Evolutionary conservation across 495 filamentous ascomycete species (phyloP).

Genomic region (Penicillium diatomitis): DNA sequence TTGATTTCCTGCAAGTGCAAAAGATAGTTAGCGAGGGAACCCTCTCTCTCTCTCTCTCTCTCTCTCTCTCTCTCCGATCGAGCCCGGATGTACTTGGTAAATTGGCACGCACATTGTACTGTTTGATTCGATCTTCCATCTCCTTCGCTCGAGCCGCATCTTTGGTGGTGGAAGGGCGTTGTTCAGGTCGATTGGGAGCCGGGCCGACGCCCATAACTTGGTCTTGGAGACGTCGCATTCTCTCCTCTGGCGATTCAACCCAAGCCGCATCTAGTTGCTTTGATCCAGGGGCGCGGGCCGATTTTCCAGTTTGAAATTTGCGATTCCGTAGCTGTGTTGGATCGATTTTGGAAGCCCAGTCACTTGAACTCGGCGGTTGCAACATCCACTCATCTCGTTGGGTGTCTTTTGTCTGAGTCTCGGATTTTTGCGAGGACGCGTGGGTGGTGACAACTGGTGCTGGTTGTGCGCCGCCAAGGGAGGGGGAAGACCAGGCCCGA

Average conservation of each 20-base stretch:
- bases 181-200: neutral
- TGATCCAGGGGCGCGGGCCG: conserved; percentile 30
- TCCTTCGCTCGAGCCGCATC: conserved; percentile 8
- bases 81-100: neutral
- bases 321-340: conserved; percentile 75
- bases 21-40: no score
- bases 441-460: neutral
- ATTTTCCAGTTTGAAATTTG: conserved; percentile 73
- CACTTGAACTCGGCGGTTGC: conserved; percentile 60
- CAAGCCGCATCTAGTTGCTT: conserved; percentile 53
- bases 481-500: conserved; percentile 75
- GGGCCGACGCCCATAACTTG: conserved; percentile 67
- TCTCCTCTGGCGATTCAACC: conserved; percentile 89
- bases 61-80: neutral
- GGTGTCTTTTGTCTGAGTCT: conserved; percentile 9
- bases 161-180: conserved; percentile 4
- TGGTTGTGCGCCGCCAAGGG: conserved; percentile 20
- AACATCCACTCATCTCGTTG: conserved; percentile 93
- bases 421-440: neutral
- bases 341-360: conserved; percentile 60
- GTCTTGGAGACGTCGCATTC: conserved; percentile 68
- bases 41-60: no score
- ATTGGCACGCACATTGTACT: conserved; percentile 44
- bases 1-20: conserved; percentile 40
- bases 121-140: conserved; percentile 45